phyloP scores from a whole-genome alignment of 805 yeast species.

The Wickerhamomyces sydowiorum region DNA sequence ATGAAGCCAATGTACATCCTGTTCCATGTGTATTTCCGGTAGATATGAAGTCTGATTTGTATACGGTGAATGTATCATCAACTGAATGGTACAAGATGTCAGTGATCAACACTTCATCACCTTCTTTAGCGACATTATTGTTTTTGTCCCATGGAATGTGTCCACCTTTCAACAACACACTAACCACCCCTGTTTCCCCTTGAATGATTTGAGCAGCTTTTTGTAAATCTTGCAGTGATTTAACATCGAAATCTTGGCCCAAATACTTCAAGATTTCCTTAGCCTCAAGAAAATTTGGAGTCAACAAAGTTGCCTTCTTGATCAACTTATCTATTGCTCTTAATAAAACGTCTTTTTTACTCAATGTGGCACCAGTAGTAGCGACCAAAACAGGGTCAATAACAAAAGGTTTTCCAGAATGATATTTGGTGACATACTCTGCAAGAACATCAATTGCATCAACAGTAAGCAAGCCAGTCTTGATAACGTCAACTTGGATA shows the following conservation, averaged over 20 bases:
- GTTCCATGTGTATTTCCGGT: conserved; percentile 77
- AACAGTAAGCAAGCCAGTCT: conserved; percentile 70
- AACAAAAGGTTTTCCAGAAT: conserved; percentile 36
- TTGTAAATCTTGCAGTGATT: conserved; percentile 34
- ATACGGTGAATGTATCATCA: conserved; percentile 32
- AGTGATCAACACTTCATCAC: conserved; percentile 31
- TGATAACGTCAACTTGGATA: conserved; percentile 57
- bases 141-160: conserved; percentile 46
- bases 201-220: conserved; percentile 34
- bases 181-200: conserved; percentile 35
- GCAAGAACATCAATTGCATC: conserved; percentile 46
- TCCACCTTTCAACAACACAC: conserved; percentile 76
- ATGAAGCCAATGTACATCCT: conserved; percentile 82
- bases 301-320: conserved; percentile 51
- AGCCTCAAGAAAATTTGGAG: conserved; percentile 78
- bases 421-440: conserved; percentile 27
- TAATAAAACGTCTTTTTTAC: conserved; percentile 40
- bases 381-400: conserved; percentile 85
- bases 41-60: conserved; percentile 37
- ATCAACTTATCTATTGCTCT: conserved; percentile 39
- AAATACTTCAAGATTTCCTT: conserved; percentile 28
- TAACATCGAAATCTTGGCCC: conserved; percentile 22
- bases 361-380: conserved; percentile 64
- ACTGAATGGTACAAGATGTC: conserved; percentile 49
- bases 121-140: conserved; percentile 9